Evolutionary conservation across 805 yeast genomes (phyloP).

Genomic region (Yamadazyma phyllophila): DNA sequence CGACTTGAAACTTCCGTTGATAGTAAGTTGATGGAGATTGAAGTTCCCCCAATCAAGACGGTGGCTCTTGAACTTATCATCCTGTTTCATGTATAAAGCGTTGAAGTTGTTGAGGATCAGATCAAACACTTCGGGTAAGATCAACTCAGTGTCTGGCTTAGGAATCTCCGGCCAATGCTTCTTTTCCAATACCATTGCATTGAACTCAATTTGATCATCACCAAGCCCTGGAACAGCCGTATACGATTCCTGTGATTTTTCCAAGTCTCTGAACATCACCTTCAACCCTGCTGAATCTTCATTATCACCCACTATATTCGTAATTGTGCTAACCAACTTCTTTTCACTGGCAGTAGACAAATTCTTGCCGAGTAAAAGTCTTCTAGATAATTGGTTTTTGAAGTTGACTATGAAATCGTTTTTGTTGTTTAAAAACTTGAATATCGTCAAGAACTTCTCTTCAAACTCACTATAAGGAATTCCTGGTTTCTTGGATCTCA

Average conservation of each 20-base stretch:
- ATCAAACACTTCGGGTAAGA: slow-evolving; percentile 23
- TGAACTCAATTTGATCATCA: slow-evolving; percentile 21
- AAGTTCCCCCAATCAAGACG: slow-evolving; percentile 42
- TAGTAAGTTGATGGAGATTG: slow-evolving; percentile 39
- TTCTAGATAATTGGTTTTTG: slow-evolving; percentile 34
- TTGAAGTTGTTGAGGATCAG: slow-evolving; percentile 21
- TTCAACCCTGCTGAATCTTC: slow-evolving; percentile 24
- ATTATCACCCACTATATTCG: slow-evolving; percentile 29
- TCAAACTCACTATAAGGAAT: slow-evolving; percentile 17
- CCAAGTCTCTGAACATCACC: slow-evolving; percentile 36
- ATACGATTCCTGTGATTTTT: slow-evolving; percentile 19
- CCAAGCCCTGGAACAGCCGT: slow-evolving; percentile 4
- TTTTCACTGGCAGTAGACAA: slow-evolving; percentile 21
- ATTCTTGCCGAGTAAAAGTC: slow-evolving; percentile 27
- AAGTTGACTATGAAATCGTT: slow-evolving; percentile 29
- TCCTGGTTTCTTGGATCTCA: slow-evolving; percentile 19
- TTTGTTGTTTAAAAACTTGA: slow-evolving; percentile 34
- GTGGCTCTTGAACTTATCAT: slow-evolving; percentile 23
- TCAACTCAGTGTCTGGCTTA: slow-evolving; percentile 17
- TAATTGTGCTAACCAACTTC: slow-evolving; percentile 22
- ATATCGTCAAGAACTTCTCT: slow-evolving; percentile 23
- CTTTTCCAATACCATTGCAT: slow-evolving; percentile 32
- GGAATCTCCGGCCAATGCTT: slow-evolving; percentile 43
- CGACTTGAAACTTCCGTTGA: slow-evolving; percentile 29
- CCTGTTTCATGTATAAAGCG: slow-evolving; percentile 17